Evolutionary conservation across 352 stramenopile genomes (phyloP).

Genomic region (Globisporangium sylvaticum): DNA sequence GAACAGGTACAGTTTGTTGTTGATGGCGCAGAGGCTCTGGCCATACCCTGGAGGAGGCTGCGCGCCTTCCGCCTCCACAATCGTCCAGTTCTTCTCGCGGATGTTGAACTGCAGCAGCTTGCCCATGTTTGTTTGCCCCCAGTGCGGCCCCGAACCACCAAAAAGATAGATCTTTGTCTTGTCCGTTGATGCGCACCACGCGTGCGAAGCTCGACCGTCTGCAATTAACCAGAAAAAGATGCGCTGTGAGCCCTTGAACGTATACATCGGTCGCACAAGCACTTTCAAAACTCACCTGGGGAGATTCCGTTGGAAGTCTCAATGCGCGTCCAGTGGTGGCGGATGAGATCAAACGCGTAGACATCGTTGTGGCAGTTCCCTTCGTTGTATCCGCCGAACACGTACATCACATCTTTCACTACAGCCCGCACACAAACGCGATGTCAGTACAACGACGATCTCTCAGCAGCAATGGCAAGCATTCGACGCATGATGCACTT

Average conservation of each 20-base stretch:
- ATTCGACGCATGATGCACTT: slow-evolving; percentile 12
- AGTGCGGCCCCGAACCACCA: slow-evolving; percentile 71
- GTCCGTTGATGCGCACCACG: slow-evolving; percentile 71
- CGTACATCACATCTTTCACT: slow-evolving; percentile 79
- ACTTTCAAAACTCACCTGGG: slow-evolving; percentile 34
- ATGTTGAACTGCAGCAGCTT: slow-evolving; percentile 82
- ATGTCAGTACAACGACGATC: background rate
- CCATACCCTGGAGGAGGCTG: slow-evolving; percentile 72
- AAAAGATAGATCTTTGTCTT: slow-evolving; percentile 79
- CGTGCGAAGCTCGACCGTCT: slow-evolving; percentile 73
- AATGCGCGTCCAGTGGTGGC: slow-evolving; percentile 74
- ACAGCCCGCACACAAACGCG: slow-evolving; percentile 4
- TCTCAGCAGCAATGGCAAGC: background rate
- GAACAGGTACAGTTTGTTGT: slow-evolving; percentile 82
- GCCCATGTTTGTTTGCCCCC: slow-evolving; percentile 85
- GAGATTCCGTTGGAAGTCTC: slow-evolving; percentile 71
- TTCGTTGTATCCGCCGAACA: slow-evolving; percentile 85
- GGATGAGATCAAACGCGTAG: slow-evolving; percentile 77
- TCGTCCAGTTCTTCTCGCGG: slow-evolving; percentile 74
- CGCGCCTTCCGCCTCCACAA: slow-evolving; percentile 61
- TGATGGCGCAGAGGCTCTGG: slow-evolving; percentile 71
- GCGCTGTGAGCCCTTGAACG: background rate
- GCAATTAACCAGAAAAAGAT: background rate
- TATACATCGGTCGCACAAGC: background rate
- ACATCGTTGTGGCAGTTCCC: slow-evolving; percentile 85